Evolutionary conservation across 1,284 basidiomycete species (phyloP).

Genomic region (Sporisorium reilianum): DNA sequence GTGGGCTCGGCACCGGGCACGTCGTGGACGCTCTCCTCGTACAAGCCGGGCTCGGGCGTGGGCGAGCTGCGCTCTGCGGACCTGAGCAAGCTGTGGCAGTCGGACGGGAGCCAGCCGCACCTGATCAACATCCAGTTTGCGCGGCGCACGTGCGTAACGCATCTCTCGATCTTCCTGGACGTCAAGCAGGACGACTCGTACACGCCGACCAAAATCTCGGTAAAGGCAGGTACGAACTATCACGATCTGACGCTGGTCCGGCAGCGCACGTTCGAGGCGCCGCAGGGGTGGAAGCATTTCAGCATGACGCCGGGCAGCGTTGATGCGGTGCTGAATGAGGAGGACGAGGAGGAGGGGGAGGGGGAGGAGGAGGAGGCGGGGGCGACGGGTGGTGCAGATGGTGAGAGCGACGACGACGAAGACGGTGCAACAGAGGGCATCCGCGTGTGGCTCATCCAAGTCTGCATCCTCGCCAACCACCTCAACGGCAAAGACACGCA

Average conservation of each 20-base stretch:
- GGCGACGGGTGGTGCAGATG: too few species aligned
- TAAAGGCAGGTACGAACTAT: conserved; percentile 90
- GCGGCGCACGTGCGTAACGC: conserved; percentile 85
- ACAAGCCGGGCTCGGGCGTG: conserved; percentile 95
- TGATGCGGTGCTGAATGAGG: conserved; percentile 72
- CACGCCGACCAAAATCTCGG: conserved; percentile 88
- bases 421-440: conserved; percentile 24
- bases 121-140: conserved; percentile 94
- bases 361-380: conserved; percentile 21
- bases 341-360: conserved; percentile 75
- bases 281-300: conserved; percentile 94
- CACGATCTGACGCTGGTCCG: conserved; percentile 87
- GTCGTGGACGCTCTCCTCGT: conserved; percentile 96
- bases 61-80: conserved; percentile 90
- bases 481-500: conserved; percentile 99
- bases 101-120: conserved; percentile 95
- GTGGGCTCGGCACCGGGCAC: conserved; percentile 71
- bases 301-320: conserved; percentile 75
- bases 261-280: conserved; percentile 69
- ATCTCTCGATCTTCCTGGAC: conserved; percentile 89
- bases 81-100: conserved; percentile 98
- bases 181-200: conserved; percentile 94
- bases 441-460: conserved; percentile 83
- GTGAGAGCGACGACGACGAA: conserved; percentile 12
- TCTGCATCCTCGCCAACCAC: conserved; percentile 92